Conservation (phyloP, 192 early-diverging fungal species). For the Backusella tuberculispora region DNA sequence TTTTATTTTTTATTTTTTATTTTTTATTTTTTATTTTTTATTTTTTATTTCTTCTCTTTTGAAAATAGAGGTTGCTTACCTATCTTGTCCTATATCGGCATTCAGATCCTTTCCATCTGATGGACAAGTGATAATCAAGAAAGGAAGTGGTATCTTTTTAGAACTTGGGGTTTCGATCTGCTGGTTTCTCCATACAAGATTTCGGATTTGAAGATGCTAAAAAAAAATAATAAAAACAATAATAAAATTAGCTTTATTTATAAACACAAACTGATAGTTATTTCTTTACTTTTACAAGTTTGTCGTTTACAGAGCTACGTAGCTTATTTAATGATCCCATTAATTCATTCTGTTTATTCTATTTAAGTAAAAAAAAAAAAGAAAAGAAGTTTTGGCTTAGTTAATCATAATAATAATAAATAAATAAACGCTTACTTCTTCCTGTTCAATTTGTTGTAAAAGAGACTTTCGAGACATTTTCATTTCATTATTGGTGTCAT, state of each 20-base stretch:
- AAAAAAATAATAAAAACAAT: neutral
- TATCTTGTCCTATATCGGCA: constrained; percentile 6
- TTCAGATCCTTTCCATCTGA: neutral
- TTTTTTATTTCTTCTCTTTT: neutral
- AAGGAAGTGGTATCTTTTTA: constrained; percentile 15
- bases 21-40: neutral
- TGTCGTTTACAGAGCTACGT: constrained; percentile 1
- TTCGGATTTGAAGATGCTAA: constrained; percentile 21
- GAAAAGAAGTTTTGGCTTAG: neutral
- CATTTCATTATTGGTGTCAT: neutral
- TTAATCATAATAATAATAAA: neutral
- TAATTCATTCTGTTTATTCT: constrained; percentile 14
- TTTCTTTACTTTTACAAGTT: constrained; percentile 15
- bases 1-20: neutral
- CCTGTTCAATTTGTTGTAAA: constrained; percentile 26
- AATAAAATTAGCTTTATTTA: constrained; percentile 1
- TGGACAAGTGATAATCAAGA: constrained; percentile 18
- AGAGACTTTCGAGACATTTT: neutral
- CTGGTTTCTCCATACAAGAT: constrained; percentile 23
- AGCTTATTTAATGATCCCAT: neutral
- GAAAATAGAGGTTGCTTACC: constrained; percentile 3
- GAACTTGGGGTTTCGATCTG: neutral
- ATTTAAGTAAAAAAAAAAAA: neutral
- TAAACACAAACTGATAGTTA: neutral
- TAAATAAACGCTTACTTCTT: constrained; percentile 5